Percentiles rank a stretch among this genome's conserved stretches.
Conservation (phyloP, 345 rosid species). For the Geranium brycei region DNA sequence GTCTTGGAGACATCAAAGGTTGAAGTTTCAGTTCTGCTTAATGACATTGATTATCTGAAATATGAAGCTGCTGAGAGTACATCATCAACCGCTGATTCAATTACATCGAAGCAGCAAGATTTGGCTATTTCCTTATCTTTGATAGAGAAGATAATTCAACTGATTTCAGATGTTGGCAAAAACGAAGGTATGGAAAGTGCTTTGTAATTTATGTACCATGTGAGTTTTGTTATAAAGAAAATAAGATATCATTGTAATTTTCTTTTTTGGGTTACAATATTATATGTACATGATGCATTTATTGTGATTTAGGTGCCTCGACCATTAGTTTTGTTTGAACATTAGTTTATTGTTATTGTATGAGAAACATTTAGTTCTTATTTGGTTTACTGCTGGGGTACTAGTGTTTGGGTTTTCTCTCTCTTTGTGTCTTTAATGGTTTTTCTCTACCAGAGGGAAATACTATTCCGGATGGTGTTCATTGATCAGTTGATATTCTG, state of each 20-base stretch:
- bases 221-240: not conserved
- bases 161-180: slow-evolving; percentile 38
- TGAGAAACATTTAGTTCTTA: not conserved
- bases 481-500: no score
- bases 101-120: slow-evolving; percentile 47
- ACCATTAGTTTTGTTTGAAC: not conserved
- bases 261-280: not conserved
- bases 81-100: slow-evolving; percentile 32
- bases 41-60: slow-evolving; percentile 70
- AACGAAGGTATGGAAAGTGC: slow-evolving; percentile 37
- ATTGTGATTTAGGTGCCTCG: not conserved
- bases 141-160: slow-evolving; percentile 66
- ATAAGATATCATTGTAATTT: not conserved
- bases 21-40: slow-evolving; percentile 68
- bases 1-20: slow-evolving; percentile 79
- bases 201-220: not conserved
- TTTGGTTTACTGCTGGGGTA: not conserved
- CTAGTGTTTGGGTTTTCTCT: not conserved
- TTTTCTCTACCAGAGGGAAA: no score
- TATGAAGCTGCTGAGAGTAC: slow-evolving; percentile 63
- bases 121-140: slow-evolving; percentile 56
- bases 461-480: no score
- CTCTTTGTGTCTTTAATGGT: not conserved
- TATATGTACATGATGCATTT: not conserved
- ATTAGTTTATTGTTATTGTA: no score